phyloP scores from a whole-genome alignment of 1,284 basidiomycete genomes.

The Heterobasidion parviporum region DNA sequence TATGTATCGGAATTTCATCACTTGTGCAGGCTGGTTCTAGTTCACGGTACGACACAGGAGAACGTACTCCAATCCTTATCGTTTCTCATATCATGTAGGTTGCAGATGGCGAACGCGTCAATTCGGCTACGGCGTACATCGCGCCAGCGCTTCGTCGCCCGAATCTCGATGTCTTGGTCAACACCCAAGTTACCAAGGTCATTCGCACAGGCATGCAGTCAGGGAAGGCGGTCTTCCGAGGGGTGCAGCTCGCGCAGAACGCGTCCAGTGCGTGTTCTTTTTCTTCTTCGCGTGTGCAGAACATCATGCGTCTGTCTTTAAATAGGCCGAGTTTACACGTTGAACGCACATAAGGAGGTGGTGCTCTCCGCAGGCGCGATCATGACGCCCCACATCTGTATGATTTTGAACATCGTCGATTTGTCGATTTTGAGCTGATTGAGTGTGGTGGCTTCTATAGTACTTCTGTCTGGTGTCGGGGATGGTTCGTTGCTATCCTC shows the following conservation, averaged over 20 bases:
- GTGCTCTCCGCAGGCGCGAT: constrained; percentile 28
- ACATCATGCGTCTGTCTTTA: background rate
- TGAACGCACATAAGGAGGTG: constrained; percentile 19
- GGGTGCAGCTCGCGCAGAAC: constrained; percentile 22
- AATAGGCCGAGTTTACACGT: constrained; percentile 11
- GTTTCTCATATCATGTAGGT: constrained; percentile 5
- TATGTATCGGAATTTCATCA: background rate
- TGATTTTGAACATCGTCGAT: background rate
- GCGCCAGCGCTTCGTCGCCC: constrained; percentile 19
- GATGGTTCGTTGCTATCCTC: constrained; percentile 19
- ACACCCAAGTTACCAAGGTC: constrained; percentile 31
- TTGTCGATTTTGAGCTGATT: background rate
- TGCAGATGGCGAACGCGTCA: constrained; percentile 22
- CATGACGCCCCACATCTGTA: constrained; percentile 26
- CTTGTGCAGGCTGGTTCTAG: constrained; percentile 25
- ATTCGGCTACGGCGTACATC: constrained; percentile 30
- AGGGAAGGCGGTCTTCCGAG: constrained; percentile 17
- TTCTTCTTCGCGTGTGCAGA: background rate
- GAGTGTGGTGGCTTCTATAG: background rate
- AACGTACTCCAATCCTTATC: background rate
- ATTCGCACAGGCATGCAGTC: constrained; percentile 18
- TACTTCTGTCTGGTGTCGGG: constrained; percentile 37
- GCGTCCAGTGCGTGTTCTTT: constrained; percentile 9
- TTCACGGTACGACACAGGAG: constrained; percentile 14
- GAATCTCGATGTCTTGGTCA: constrained; percentile 34